Conservation (phyloP, 2,329 filamentous ascomycete species). For the Biscogniauxia marginata region DNA sequence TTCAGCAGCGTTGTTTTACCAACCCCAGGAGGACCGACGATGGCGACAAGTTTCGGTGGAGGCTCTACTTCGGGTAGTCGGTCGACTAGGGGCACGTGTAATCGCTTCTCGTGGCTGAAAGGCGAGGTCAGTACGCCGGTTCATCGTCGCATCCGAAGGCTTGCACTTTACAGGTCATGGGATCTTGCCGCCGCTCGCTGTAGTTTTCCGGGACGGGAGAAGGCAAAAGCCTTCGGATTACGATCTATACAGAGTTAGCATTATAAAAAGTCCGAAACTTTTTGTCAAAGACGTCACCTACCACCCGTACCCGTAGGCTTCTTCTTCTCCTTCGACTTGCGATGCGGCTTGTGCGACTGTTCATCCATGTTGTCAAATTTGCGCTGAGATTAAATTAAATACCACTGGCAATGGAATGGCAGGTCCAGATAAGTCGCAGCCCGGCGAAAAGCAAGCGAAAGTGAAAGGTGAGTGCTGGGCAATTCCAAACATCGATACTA, state of each 20-base stretch:
- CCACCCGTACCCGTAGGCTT: slow-evolving; percentile 63
- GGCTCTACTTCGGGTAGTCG: slow-evolving; percentile 85
- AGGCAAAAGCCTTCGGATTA: slow-evolving; percentile 90
- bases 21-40: slow-evolving; percentile 91
- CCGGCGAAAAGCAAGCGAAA: neutral
- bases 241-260: slow-evolving; percentile 50
- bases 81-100: slow-evolving; percentile 96
- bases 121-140: neutral
- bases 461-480: neutral
- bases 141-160: neutral
- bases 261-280: slow-evolving; percentile 1
- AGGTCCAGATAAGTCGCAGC: neutral
- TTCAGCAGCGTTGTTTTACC: slow-evolving; percentile 96
- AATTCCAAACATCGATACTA: no score
- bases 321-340: slow-evolving; percentile 88
- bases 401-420: neutral
- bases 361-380: slow-evolving; percentile 62
- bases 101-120: slow-evolving; percentile 88
- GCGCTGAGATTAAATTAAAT: neutral
- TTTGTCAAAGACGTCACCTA: slow-evolving; percentile 30
- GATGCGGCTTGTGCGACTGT: slow-evolving; percentile 81
- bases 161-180: slow-evolving; percentile 23
- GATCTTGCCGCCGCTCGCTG: slow-evolving; percentile 68
- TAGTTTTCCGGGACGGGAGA: slow-evolving; percentile 76
- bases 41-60: slow-evolving; percentile 86